These are phyloP conservation scores for Centella asiatica DNA, from an alignment of 129 eudicot genomes.

Conservation along the genomic window DNA sequence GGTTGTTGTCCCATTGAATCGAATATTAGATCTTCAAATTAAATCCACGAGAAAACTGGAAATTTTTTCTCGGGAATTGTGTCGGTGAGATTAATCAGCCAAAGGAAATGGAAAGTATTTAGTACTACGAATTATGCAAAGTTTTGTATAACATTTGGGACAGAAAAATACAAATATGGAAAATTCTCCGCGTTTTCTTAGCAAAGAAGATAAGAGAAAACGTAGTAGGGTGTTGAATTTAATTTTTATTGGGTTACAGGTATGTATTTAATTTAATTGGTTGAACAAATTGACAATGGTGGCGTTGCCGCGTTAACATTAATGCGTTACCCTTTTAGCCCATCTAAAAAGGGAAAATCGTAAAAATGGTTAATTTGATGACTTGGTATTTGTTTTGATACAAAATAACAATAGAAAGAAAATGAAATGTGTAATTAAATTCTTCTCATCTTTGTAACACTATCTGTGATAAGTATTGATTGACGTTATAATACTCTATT, in stretches of 20 bases:
- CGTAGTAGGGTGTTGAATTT: not conserved
- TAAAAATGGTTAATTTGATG: no score
- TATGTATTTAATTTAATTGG: not conserved
- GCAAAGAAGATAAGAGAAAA: not conserved
- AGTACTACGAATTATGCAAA: not conserved
- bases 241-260: not conserved
- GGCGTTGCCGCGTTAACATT: not conserved
- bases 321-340: no score
- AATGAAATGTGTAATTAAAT: no score
- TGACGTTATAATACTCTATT: no score
- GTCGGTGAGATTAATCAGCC: not conserved
- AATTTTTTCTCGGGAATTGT: not conserved
- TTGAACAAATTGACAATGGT: not conserved
- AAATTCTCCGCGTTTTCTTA: not conserved
- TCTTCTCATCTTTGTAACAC: no score
- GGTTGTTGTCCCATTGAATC: slow-evolving; percentile 64
- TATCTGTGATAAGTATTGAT: no score
- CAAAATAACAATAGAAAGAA: no score
- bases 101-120: not conserved
- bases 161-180: not conserved
- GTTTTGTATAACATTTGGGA: not conserved
- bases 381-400: no score
- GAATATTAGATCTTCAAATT: not conserved
- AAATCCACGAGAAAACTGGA: not conserved
- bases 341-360: no score